These are phyloP conservation scores for Nowakowskiella sp. DNA, from an alignment of 192 early-diverging fungal species.

Conservation along the genomic window DNA sequence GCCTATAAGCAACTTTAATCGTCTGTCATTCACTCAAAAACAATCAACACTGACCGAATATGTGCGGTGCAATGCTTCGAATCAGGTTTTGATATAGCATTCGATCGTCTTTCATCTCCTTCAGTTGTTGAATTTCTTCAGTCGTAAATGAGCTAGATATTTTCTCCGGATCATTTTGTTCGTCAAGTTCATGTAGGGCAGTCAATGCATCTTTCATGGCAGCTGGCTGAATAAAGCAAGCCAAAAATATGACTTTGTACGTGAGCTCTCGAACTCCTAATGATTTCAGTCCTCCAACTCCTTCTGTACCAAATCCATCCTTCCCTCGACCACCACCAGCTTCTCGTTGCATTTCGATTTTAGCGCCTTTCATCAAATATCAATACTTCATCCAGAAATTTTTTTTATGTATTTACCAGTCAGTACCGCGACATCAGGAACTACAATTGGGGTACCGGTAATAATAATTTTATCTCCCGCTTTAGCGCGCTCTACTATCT, in stretches of 20 bases:
- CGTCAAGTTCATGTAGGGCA: slow-evolving; percentile 54
- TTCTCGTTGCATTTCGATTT: slow-evolving; percentile 52
- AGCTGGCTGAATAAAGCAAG: slow-evolving; percentile 65
- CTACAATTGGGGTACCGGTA: slow-evolving; percentile 81
- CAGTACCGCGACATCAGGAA: slow-evolving; percentile 85
- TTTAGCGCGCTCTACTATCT: slow-evolving; percentile 88
- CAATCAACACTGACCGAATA: slow-evolving; percentile 58
- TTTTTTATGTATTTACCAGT: slow-evolving; percentile 33
- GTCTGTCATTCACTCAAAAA: background rate
- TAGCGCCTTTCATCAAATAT: background rate
- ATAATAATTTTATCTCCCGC: slow-evolving; percentile 88
- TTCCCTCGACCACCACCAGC: slow-evolving; percentile 18
- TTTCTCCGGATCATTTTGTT: slow-evolving; percentile 54
- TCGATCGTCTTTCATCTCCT: slow-evolving; percentile 54
- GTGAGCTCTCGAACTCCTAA: slow-evolving; percentile 87
- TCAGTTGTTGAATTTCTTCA: slow-evolving; percentile 70
- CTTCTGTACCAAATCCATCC: slow-evolving; percentile 62
- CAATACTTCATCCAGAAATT: background rate
- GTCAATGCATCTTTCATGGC: slow-evolving; percentile 32
- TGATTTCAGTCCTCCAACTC: slow-evolving; percentile 75
- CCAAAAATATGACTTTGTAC: slow-evolving; percentile 88
- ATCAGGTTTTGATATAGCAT: slow-evolving; percentile 71
- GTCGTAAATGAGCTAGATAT: slow-evolving; percentile 44
- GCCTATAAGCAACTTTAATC: slow-evolving; percentile 57
- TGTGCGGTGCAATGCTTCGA: slow-evolving; percentile 76